Conservation (phyloP, 1,139 yeast genomes). For the Nakaseomyces kungkrabaensis region DNA sequence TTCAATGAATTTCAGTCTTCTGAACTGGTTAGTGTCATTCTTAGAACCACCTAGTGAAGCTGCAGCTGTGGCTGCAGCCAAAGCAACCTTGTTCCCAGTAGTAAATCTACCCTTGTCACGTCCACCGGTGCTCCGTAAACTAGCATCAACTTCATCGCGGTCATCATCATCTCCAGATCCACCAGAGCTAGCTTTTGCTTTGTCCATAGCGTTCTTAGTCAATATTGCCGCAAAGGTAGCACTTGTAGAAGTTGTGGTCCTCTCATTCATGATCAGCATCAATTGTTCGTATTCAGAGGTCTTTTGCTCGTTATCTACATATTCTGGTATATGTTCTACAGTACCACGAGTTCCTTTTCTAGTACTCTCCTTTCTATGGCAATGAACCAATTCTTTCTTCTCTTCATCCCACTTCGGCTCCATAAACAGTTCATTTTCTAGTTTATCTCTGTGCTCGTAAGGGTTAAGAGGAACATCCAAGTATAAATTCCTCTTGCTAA, state of each 20-base stretch:
- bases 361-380: conserved; percentile 41
- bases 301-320: conserved; percentile 61
- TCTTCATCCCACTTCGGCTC: conserved; percentile 39
- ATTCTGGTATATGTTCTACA: conserved; percentile 40
- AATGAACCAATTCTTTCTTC: conserved; percentile 33
- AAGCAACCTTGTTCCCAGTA: conserved; percentile 15
- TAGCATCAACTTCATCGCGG: conserved; percentile 2
- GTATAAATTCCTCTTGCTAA: conserved; percentile 69
- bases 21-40: conserved; percentile 38
- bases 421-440: conserved; percentile 36
- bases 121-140: not conserved
- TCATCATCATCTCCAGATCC: conserved; percentile 2
- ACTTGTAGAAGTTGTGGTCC: conserved; percentile 28
- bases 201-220: conserved; percentile 28
- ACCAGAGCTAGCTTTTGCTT: conserved; percentile 11
- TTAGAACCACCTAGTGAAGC: conserved; percentile 28
- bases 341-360: conserved; percentile 35
- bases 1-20: conserved; percentile 41
- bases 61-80: conserved; percentile 28
- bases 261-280: conserved; percentile 46
- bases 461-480: conserved; percentile 67
- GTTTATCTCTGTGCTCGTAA: conserved; percentile 37
- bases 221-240: conserved; percentile 28
- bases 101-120: conserved; percentile 1
- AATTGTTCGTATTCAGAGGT: conserved; percentile 84